phyloP scores from a whole-genome alignment of 2,329 filamentous ascomycete species.

The Capronia americana region DNA sequence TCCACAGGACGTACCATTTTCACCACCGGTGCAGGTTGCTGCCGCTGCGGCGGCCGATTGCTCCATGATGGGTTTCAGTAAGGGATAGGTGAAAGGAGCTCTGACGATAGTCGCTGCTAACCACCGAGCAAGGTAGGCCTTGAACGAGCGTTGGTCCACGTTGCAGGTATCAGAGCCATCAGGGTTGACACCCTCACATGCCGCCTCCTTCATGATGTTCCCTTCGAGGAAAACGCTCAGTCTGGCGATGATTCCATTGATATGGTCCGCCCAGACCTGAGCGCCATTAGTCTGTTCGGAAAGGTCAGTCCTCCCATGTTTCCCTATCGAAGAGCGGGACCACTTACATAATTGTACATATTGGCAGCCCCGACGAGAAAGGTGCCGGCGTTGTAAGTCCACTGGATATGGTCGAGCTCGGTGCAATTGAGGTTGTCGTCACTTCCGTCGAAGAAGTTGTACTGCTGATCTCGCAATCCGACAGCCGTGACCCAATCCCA shows the following conservation, averaged over 20 bases:
- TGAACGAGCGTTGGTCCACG: constrained; percentile 70
- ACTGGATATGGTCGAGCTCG: constrained; percentile 59
- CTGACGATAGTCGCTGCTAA: constrained; percentile 63
- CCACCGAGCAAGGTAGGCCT: constrained; percentile 69
- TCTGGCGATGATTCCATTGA: constrained; percentile 61
- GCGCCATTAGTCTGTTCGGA: constrained; percentile 45
- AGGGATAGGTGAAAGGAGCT: constrained; percentile 61
- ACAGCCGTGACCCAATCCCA: constrained; percentile 63
- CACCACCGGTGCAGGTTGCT: constrained; percentile 58
- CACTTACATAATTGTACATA: constrained; percentile 61
- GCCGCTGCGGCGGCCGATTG: constrained; percentile 63
- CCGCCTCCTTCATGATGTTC: constrained; percentile 64
- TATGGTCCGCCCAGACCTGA: constrained; percentile 60
- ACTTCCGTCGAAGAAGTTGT: constrained; percentile 63
- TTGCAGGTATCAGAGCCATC: constrained; percentile 57
- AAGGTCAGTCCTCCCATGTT: constrained; percentile 22
- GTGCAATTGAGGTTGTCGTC: constrained; percentile 60
- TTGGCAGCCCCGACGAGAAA: constrained; percentile 62
- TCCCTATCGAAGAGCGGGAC: neutral
- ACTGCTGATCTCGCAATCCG: constrained; percentile 58
- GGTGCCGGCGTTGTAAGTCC: constrained; percentile 64
- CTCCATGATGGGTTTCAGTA: constrained; percentile 60
- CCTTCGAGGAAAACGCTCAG: constrained; percentile 60
- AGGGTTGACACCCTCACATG: constrained; percentile 59
- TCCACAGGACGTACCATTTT: constrained; percentile 52